Conservation (phyloP, 805 yeast genomes). For the Kuraishia floccosa region DNA sequence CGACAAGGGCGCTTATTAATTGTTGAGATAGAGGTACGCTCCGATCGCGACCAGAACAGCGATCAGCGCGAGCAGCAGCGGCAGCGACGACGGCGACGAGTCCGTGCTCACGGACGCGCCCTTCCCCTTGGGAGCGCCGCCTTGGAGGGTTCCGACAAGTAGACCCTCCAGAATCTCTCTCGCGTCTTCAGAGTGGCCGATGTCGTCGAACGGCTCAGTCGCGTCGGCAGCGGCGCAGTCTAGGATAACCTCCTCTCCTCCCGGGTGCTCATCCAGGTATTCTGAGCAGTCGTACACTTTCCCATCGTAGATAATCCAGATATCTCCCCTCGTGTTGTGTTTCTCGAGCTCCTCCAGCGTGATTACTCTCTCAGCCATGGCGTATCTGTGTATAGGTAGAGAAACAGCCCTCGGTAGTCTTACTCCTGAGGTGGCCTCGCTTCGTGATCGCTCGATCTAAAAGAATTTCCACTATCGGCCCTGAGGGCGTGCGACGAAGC, state of each 20-base stretch:
- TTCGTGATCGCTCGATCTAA: no score
- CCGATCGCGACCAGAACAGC: conserved; percentile 27
- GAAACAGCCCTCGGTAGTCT: no score
- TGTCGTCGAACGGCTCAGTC: conserved; percentile 67
- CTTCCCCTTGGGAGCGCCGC: conserved; percentile 32
- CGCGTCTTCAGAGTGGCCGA: conserved; percentile 98
- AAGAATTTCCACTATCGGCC: no score
- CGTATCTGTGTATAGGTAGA: no score
- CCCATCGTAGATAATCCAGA: conserved; percentile 79
- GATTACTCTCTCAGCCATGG: no score
- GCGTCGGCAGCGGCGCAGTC: conserved; percentile 77
- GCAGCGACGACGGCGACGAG: conserved; percentile 8
- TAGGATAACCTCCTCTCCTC: conserved; percentile 58
- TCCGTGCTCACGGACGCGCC: conserved; percentile 6
- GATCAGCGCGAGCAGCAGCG: conserved; percentile 15
- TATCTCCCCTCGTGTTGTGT: conserved; percentile 66
- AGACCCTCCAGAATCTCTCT: conserved; percentile 59
- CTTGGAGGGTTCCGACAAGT: conserved; percentile 69
- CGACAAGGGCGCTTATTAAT: neutral
- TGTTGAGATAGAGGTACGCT: conserved; percentile 23
- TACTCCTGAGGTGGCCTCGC: no score
- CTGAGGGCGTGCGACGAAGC: no score
- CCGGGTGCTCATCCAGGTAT: conserved; percentile 72
- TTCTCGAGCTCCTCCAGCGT: conserved; percentile 57
- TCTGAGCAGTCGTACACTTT: conserved; percentile 68